These are phyloP conservation scores for Fusarium sp. DNA, from an alignment of 2,329 filamentous ascomycete genomes.

Conservation along the genomic window DNA sequence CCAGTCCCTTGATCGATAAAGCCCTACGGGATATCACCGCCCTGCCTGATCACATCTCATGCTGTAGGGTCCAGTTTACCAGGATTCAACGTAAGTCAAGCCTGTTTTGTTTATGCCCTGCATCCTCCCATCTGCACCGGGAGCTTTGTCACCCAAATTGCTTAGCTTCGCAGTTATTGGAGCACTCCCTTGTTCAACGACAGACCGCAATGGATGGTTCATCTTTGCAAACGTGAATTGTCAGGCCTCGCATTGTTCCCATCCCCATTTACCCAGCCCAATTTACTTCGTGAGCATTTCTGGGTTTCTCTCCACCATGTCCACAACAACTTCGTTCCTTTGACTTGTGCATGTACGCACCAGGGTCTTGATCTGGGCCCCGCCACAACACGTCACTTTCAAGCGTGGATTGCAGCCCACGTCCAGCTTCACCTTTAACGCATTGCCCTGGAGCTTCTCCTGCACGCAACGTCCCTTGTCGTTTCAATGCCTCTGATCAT, in stretches of 20 bases:
- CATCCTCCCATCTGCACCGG: slow-evolving; percentile 10
- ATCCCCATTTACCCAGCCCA: not conserved
- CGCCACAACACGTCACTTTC: slow-evolving; percentile 50
- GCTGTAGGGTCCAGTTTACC: slow-evolving; percentile 25
- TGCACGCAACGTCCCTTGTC: slow-evolving; percentile 38
- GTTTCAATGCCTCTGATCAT: slow-evolving; percentile 32
- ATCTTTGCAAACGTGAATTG: not conserved
- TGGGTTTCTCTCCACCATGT: slow-evolving; percentile 13
- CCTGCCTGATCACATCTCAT: slow-evolving; percentile 35
- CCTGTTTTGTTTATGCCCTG: slow-evolving; percentile 25
- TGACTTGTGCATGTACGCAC: slow-evolving; percentile 32
- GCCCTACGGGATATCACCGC: slow-evolving; percentile 26
- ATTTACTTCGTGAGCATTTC: slow-evolving; percentile 6
- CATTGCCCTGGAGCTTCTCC: slow-evolving; percentile 37
- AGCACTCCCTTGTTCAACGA: slow-evolving; percentile 6
- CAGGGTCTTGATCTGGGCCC: slow-evolving; percentile 44
- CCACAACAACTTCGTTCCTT: slow-evolving; percentile 19
- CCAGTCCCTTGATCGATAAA: slow-evolving; percentile 21
- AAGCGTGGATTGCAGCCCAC: slow-evolving; percentile 47
- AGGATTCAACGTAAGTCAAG: slow-evolving; percentile 38
- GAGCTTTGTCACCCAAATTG: slow-evolving; percentile 12
- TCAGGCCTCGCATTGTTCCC: not conserved
- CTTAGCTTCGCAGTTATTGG: slow-evolving; percentile 3
- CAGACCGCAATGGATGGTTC: slow-evolving; percentile 3
- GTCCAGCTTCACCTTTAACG: slow-evolving; percentile 44